Base-by-base conservation (phyloP, 2,329 filamentous ascomycete genomes). In the Alternaria sp. region DNA sequence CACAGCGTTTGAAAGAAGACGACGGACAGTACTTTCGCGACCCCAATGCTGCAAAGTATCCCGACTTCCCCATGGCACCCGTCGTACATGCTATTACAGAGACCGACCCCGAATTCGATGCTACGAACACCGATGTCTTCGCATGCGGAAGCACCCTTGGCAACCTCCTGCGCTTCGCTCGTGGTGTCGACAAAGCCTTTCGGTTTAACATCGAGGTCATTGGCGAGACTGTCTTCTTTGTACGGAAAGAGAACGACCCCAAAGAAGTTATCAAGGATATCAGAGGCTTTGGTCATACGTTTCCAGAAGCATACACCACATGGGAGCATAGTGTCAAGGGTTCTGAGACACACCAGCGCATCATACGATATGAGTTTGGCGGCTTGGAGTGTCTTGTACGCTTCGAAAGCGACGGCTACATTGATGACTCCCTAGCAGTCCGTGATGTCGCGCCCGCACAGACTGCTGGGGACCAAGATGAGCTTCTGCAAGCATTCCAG, bases 271-370 rank as follows among this genome's bases (percentile, higher is more conserved):
- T 92, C 6, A 67, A 78, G 0, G 82, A 82, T n/a, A 78, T 92
- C 0, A 69, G 69, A 15, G 90, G 90, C 0, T 91, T 83, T 68
- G 89, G 90, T 0, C 89, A 92, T 68, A 84, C 87, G 0, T 92
- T 93, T 66, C 88, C 88, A 0, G 88, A 91, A 51, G 82, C 83
- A 1, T 89, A 91, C 70, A 92, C 90, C 0, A 87, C 83, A 0
- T 92, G 89, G 89, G 85, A 86, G 10, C 11, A 69, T 0, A 83
- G 82, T 1, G 85, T 88, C 0, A 83, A 81, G 49, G 81, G 82
- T 0, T 91, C 89, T 0, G 79, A 77, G 2, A 88, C 87, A 0
- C 88, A 92, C 64, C 89, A 92, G 70, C 83, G 89, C 2, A 71
- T 92, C 8, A 69, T 92, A 1, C 77, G 79, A 4, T 92, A 91